Evolutionary conservation across 306 rosid species (phyloP), one percentile per base, ranked within the genome.

Genomic region (apple (Malus domestica)): DNA sequence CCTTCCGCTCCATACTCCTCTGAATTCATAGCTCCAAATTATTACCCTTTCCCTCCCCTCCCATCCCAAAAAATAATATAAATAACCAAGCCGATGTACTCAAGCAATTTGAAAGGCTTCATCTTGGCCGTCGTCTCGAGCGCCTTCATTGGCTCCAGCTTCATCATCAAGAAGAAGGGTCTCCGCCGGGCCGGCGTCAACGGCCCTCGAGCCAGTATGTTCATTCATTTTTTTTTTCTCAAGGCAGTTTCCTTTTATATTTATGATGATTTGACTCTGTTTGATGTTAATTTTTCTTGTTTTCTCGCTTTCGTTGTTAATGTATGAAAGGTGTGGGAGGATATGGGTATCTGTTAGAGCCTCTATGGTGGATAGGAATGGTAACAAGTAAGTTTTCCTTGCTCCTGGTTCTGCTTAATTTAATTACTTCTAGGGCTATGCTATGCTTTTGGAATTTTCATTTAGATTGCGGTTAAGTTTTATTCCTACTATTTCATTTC

Each of bases 281-380:
- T 27, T 70, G 33, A 68, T 75, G 18, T 29, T 40, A 27, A 44
- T 73, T 72, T 23, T 32, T 51, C 19, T 73, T 68, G 16, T 49
- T 54, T 20, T 29, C 65, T 66, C 67, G 63, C 49, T 25, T 78
- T 52, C 3, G 5, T 73, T 57, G 57, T 74, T 30, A 70, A 29
- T 67, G 62, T n/a, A 20, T 68, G 15, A 71, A 80, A 92, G 97
- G 93, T 85, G 87, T 82, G 22, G 97, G 97, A 27, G 97, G 97
- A 60, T 93, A 93, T 84, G 96, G 97, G 20, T 93, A 93, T 78
- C 84, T 93, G 70, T 81, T 83, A 4, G 89, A 93, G 69, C 96
- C 97, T 65, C 93, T 93, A 10, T 90, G 97, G 97, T 93, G 97
- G 97, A 68, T 93, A 29, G 97, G 97, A 83, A 93, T 93, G 97